phyloP scores from a whole-genome alignment of 2,329 filamentous ascomycete species.

The Colletotrichum plurivorum region DNA sequence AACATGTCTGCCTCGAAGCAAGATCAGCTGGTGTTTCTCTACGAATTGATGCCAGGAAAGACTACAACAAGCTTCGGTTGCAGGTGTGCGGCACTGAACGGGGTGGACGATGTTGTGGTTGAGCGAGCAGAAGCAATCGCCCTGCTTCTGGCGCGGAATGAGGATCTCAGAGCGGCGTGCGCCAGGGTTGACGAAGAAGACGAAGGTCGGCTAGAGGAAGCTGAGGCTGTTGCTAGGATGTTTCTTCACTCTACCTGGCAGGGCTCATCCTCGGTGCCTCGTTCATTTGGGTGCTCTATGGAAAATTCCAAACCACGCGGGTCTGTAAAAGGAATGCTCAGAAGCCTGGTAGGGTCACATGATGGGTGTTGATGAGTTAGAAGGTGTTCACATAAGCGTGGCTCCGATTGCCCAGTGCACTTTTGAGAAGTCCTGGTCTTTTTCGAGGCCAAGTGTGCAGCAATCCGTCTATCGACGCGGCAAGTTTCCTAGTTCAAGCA shows the following conservation, averaged over 20 bases:
- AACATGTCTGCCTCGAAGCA: slow-evolving; percentile 67
- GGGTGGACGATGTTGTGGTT: slow-evolving; percentile 80
- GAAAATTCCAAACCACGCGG: too few relatives aligned
- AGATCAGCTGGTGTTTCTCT: slow-evolving; percentile 81
- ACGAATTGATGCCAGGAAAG: slow-evolving; percentile 76
- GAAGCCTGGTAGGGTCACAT: too few relatives aligned
- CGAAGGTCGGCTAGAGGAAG: slow-evolving; percentile 74
- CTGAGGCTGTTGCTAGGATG: slow-evolving; percentile 71
- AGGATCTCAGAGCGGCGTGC: slow-evolving; percentile 83
- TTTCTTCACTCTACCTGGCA: slow-evolving; percentile 59
- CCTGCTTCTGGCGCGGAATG: slow-evolving; percentile 76
- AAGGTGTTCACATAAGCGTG: too few relatives aligned
- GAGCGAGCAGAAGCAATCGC: slow-evolving; percentile 82
- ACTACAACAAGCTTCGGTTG: slow-evolving; percentile 88
- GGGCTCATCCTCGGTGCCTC: neutral
- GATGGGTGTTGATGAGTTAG: too few relatives aligned
- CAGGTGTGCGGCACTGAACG: slow-evolving; percentile 88
- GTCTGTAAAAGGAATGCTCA: too few relatives aligned
- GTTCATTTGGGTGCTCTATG: neutral
- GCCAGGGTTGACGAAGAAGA: slow-evolving; percentile 76
- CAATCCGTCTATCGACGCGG: too few relatives aligned
- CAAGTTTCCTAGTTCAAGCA: neutral
- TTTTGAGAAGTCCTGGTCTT: too few relatives aligned
- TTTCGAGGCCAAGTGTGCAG: too few relatives aligned
- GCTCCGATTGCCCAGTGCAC: neutral